Base-by-base conservation (phyloP, 2,329 filamentous ascomycete genomes). In the Pyrenochaeta sp. region DNA sequence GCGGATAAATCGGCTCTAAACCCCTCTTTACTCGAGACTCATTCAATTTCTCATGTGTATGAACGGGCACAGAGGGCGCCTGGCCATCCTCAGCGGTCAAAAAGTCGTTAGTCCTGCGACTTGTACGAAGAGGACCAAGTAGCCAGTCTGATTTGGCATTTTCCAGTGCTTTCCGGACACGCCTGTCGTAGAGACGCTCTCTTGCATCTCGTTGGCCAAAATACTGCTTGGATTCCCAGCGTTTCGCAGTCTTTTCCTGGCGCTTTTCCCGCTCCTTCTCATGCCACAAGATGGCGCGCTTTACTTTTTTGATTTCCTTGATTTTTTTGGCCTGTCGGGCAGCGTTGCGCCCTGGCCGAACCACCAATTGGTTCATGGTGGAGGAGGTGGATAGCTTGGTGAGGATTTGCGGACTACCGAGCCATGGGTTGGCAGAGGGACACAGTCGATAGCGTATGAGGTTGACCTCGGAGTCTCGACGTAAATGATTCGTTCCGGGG, bases 61-160 rank as follows among this genome's bases (percentile, higher is more conserved):
- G 51, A 42, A 72, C 63, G 14, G 74, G 70, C 31, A 78, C 65
- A 17, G 72, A 60, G 20, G 77, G 60, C 48, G 61, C 66, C 38
- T 55, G 49, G 31, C 63, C 6, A 11, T 53, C 49, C 29, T 44
- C 21, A 7, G 67, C 51, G 23, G 68, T 62, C 28, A 87, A 61
- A 20, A 82, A 79, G 50, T 85, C 90, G 63, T 85, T 87, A 18
- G 72, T 77, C 34, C 78, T 56, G 79, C 76, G 30, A 72, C 60
- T 1, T 77, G 74, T 48, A 3, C 90, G 87, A 53, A 96, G 67
- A 7, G 88, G 82, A 0, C 92, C 93, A 54, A 90, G 73, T 52
- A 87, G 77, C 84, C 88, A 96, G 69, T 93, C 86, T 67, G 96
- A 88, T 48, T 80, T 81, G 39, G 88, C 81, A 35, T 80, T 77